Evolutionary conservation across 495 filamentous ascomycete genomes (phyloP).

Genomic region (Penicillium paradoxum): DNA sequence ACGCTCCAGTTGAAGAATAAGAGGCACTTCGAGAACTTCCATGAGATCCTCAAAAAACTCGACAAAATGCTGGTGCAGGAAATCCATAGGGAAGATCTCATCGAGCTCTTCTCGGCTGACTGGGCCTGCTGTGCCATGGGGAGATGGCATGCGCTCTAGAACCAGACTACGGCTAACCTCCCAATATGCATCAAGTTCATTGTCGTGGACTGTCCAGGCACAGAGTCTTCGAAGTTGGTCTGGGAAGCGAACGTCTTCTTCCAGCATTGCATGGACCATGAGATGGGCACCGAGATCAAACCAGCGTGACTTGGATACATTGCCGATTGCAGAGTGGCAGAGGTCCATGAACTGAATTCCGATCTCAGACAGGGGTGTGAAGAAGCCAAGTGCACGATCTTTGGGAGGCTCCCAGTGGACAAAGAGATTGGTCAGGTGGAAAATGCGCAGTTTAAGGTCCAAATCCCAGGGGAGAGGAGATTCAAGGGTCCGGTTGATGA

Average conservation of each 20-base stretch:
- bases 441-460: constrained; percentile 23
- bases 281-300: constrained; percentile 43
- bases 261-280: constrained; percentile 47
- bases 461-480: constrained; percentile 21
- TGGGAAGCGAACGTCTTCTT: constrained; percentile 32
- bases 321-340: constrained; percentile 30
- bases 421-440: constrained; percentile 17
- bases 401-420: constrained; percentile 3
- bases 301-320: constrained; percentile 28
- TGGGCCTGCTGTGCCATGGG: constrained; percentile 2
- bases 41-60: constrained; percentile 32
- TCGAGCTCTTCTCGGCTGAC: constrained; percentile 4
- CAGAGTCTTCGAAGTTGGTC: constrained; percentile 25
- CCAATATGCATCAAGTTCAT: constrained; percentile 9
- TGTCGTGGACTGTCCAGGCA: constrained; percentile 21
- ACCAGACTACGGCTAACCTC: constrained; percentile 8
- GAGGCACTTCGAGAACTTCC: constrained; percentile 31
- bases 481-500: not conserved
- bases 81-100: constrained; percentile 4
- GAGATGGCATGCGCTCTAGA: constrained; percentile 11
- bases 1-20: constrained; percentile 44
- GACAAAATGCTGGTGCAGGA: not conserved
- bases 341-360: constrained; percentile 46
- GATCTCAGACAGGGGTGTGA: constrained; percentile 34
- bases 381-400: not conserved